phyloP scores from a whole-genome alignment of 805 yeast species.

The Geotrichum ghanense region DNA sequence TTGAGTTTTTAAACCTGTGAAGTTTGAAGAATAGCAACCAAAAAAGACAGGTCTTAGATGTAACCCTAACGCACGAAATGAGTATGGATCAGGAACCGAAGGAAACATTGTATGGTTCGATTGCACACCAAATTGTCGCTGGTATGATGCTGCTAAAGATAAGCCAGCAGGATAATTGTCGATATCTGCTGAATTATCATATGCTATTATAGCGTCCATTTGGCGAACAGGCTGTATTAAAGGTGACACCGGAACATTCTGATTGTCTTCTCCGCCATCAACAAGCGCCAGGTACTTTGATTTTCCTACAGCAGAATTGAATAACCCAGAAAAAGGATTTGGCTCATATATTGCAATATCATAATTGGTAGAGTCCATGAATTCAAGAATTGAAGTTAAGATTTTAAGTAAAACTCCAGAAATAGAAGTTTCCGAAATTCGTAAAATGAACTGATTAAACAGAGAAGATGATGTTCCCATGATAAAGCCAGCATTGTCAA shows the following conservation, averaged over 20 bases:
- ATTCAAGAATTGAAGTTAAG: not conserved
- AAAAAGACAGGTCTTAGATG: slow-evolving; percentile 52
- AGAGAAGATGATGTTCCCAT: slow-evolving; percentile 15
- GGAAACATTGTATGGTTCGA: slow-evolving; percentile 32
- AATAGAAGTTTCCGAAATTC: slow-evolving; percentile 7
- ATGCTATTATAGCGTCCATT: slow-evolving; percentile 52
- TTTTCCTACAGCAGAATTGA: slow-evolving; percentile 21
- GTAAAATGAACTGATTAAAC: slow-evolving; percentile 17
- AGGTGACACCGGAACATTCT: slow-evolving; percentile 57
- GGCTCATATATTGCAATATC: slow-evolving; percentile 43
- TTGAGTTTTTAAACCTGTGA: slow-evolving; percentile 48
- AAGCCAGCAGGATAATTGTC: slow-evolving; percentile 34
- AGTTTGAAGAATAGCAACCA: slow-evolving; percentile 59
- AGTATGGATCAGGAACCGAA: slow-evolving; percentile 33
- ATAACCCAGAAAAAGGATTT: slow-evolving; percentile 32
- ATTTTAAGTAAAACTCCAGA: not conserved
- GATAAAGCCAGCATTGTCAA: not conserved
- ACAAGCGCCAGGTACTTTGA: slow-evolving; percentile 39
- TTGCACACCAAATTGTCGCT: slow-evolving; percentile 20
- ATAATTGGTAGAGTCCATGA: slow-evolving; percentile 8
- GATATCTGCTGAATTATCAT: slow-evolving; percentile 20
- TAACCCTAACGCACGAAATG: slow-evolving; percentile 52
- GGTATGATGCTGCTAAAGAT: slow-evolving; percentile 23
- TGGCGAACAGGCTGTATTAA: slow-evolving; percentile 42
- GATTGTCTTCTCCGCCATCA: slow-evolving; percentile 73